phyloP scores from a whole-genome alignment of 208 protist species.

The Porcisia deanei region DNA sequence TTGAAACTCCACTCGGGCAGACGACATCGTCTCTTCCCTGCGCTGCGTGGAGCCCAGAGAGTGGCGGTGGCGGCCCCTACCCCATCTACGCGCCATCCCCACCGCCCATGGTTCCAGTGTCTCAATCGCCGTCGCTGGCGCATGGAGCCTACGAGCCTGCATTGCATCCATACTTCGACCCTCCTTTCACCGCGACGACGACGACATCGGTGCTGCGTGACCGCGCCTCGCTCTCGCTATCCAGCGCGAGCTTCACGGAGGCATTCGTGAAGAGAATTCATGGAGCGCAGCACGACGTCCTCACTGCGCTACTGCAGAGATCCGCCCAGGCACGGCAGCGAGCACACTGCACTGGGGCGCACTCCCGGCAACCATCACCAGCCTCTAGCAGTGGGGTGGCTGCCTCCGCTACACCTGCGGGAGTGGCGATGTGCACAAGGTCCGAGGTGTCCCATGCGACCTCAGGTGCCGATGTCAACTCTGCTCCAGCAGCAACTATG shows the following conservation, averaged over 20 bases:
- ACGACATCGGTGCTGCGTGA: not conserved
- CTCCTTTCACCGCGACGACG: not conserved
- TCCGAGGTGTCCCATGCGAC: not conserved
- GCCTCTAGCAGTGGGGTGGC: not conserved
- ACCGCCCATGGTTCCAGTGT: not conserved
- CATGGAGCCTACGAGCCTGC: constrained; percentile 1
- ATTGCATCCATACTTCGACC: constrained; percentile 12
- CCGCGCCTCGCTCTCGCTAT: not conserved
- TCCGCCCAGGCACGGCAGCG: constrained; percentile 8
- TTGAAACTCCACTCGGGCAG: not conserved
- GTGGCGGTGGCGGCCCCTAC: not conserved
- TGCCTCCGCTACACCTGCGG: not conserved
- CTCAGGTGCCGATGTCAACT: not conserved
- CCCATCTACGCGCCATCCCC: not conserved
- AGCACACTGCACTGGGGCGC: not conserved
- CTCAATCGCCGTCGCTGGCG: not conserved
- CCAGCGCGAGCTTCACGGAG: not conserved
- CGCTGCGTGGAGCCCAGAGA: not conserved
- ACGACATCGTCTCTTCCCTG: not conserved
- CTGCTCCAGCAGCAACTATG: not conserved
- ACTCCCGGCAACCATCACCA: not conserved
- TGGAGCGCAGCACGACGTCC: not conserved
- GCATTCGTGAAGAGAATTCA: not conserved
- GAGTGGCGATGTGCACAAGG: not conserved
- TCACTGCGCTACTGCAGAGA: constrained; percentile 3